Percentiles rank a stretch among this genome's conserved stretches.
These are phyloP conservation scores for Parathielavia hyrcaniae DNA, from an alignment of 495 filamentous ascomycete species.

Conservation along the genomic window DNA sequence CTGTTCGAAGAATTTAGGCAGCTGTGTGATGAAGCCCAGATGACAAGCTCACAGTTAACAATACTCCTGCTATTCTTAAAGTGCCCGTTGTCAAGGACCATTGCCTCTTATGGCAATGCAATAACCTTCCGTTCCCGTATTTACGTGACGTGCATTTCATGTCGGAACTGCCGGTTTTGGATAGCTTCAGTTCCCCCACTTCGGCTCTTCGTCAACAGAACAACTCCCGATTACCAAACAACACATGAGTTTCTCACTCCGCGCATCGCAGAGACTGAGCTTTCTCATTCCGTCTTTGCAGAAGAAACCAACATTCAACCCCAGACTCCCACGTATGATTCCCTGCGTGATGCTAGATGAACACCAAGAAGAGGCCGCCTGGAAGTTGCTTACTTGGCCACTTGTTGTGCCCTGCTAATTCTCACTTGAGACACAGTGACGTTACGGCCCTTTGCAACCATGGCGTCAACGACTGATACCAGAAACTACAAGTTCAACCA, in stretches of 20 bases:
- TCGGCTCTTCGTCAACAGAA: not conserved
- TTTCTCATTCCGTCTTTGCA: slow-evolving; percentile 13
- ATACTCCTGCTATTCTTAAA: too few relatives aligned
- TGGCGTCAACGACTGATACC: slow-evolving; percentile 64
- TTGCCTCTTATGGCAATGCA: too few relatives aligned
- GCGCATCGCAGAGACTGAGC: slow-evolving; percentile 19
- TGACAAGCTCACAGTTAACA: not conserved
- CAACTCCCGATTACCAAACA: not conserved
- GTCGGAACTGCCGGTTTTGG: not conserved
- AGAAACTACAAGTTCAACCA: slow-evolving; percentile 85
- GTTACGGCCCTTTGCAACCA: slow-evolving; percentile 42
- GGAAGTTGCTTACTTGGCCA: not conserved
- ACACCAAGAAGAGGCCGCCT: too few relatives aligned
- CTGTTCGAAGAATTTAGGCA: not conserved
- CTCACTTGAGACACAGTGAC: not conserved
- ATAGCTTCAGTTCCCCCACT: not conserved
- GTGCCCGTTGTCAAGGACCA: too few relatives aligned
- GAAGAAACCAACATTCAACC: slow-evolving; percentile 2
- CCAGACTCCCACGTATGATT: slow-evolving; percentile 2
- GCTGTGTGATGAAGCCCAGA: not conserved
- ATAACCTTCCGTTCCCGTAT: not conserved
- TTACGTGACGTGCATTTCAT: not conserved
- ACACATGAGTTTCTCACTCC: slow-evolving; percentile 23
- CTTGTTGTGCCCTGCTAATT: not conserved
- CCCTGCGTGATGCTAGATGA: not conserved